A percentile compares a stretch with the other conserved stretches of the same genome.
Evolutionary conservation across 1,284 basidiomycete genomes (phyloP).

Genomic region (Ustilago shanxiensis): DNA sequence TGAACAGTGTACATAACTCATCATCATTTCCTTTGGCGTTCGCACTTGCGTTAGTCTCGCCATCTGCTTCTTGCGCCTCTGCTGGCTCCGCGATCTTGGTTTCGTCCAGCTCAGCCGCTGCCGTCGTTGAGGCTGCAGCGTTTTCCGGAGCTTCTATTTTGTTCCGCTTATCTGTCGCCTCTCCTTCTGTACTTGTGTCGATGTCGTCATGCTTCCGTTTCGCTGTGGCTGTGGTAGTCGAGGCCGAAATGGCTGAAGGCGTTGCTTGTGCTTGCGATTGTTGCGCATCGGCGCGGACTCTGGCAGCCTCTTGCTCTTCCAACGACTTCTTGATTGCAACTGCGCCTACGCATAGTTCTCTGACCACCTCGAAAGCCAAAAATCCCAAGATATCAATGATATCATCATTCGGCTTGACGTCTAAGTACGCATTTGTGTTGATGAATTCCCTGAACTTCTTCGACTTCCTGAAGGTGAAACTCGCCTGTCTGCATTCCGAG

Average conservation of each 20-base stretch:
- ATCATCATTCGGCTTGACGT: conserved; percentile 92
- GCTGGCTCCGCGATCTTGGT: conserved; percentile 1
- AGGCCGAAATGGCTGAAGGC: not conserved
- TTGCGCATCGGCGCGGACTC: conserved; percentile 16
- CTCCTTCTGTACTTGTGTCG: not conserved
- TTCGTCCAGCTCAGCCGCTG: conserved; percentile 2
- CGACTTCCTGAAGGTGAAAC: conserved; percentile 88
- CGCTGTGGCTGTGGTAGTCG: not conserved
- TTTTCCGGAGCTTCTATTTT: conserved; percentile 5
- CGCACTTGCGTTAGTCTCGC: not conserved
- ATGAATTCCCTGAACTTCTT: conserved; percentile 97
- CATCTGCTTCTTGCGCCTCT: not conserved
- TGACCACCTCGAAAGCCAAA: conserved; percentile 95
- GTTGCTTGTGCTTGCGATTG: conserved; percentile 12
- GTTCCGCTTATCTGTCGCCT: conserved; percentile 11
- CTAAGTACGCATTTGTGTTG: conserved; percentile 87
- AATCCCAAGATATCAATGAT: conserved; percentile 97
- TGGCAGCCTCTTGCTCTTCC: conserved; percentile 45
- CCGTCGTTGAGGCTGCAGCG: not conserved
- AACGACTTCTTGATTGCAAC: conserved; percentile 58
- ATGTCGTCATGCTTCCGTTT: conserved; percentile 17
- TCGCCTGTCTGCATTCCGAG: conserved; percentile 95
- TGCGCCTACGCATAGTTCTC: conserved; percentile 81
- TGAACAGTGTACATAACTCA: conserved; percentile 58
- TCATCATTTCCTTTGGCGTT: conserved; percentile 10